Percentiles rank a stretch among this genome's conserved stretches.
These are phyloP conservation scores for Dinochytrium kinnereticum DNA, from an alignment of 371 early-diverging fungal genomes.

Conservation along the genomic window DNA sequence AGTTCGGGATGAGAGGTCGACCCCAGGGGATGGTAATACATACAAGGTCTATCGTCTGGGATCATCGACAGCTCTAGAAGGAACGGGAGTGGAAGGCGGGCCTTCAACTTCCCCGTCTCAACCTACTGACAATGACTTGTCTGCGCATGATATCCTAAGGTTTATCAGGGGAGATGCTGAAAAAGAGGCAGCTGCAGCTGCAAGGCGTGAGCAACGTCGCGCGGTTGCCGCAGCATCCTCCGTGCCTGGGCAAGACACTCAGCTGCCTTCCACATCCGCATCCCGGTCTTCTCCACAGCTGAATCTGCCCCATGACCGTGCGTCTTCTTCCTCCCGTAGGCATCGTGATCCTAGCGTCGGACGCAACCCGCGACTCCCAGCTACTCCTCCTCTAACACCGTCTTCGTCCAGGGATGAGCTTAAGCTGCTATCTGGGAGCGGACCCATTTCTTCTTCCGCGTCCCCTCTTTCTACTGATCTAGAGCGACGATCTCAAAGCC, in stretches of 20 bases:
- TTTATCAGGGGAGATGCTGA: neutral
- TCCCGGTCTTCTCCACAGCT: neutral
- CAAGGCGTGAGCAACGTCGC: neutral
- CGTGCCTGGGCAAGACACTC: too few species aligned
- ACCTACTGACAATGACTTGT: neutral
- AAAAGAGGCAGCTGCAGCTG: neutral
- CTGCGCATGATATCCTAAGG: neutral
- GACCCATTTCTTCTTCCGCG: neutral
- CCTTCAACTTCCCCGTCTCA: neutral
- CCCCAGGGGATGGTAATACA: neutral
- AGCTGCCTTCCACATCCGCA: neutral
- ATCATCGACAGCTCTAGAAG: neutral
- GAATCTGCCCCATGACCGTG: too few species aligned
- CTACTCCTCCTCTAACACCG: neutral
- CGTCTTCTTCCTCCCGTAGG: too few species aligned
- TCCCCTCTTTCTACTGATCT: neutral
- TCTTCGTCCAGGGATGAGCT: neutral
- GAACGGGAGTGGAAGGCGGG: neutral
- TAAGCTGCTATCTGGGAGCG: neutral
- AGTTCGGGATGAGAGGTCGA: too few species aligned
- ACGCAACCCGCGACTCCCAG: neutral
- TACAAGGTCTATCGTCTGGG: slow-evolving; percentile 11
- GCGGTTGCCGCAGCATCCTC: too few species aligned
- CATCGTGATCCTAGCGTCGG: neutral
- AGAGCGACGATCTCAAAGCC: neutral